phyloP scores from a whole-genome alignment of 2,329 filamentous ascomycete species.

The Penicillium hordei region DNA sequence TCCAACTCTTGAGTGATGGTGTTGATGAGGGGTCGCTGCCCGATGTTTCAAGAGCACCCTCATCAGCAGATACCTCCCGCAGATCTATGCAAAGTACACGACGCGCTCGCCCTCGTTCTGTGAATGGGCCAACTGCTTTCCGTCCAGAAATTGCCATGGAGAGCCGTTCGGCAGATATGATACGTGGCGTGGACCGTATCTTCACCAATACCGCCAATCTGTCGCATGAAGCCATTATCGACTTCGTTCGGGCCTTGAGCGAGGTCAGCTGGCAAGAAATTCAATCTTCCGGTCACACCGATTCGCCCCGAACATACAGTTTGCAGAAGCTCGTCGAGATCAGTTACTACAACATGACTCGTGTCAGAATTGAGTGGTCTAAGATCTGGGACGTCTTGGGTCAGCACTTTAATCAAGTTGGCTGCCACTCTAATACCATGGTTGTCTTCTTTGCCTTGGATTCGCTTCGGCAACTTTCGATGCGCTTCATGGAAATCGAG shows the following conservation, averaged over 20 bases:
- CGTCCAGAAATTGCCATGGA: constrained; percentile 84
- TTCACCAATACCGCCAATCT: constrained; percentile 95
- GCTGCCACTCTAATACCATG: constrained; percentile 91
- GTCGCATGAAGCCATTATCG: constrained; percentile 88
- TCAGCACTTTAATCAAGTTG: constrained; percentile 96
- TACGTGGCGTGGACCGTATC: constrained; percentile 90
- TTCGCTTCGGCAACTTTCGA: constrained; percentile 89
- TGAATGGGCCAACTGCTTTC: constrained; percentile 55
- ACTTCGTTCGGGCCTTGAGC: constrained; percentile 87
- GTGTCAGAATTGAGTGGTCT: constrained; percentile 97
- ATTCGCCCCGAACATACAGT: constrained; percentile 94
- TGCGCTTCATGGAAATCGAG: constrained; percentile 98
- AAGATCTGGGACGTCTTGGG: constrained; percentile 98
- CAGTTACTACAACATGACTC: constrained; percentile 99
- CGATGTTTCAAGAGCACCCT: constrained; percentile 82
- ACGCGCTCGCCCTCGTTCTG: constrained; percentile 48
- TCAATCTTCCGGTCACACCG: constrained; percentile 91
- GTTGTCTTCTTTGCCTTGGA: constrained; percentile 98
- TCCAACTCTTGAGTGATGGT: constrained; percentile 91
- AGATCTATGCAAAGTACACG: constrained; percentile 63
- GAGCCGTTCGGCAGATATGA: constrained; percentile 86
- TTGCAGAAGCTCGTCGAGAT: constrained; percentile 98
- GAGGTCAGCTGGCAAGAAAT: constrained; percentile 99
- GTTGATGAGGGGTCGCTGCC: constrained; percentile 91
- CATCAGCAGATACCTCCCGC: constrained; percentile 57